These are phyloP conservation scores for Rubroboletus pulcherrimus DNA, from an alignment of 768 basidiomycete species.

Conservation along the genomic window DNA sequence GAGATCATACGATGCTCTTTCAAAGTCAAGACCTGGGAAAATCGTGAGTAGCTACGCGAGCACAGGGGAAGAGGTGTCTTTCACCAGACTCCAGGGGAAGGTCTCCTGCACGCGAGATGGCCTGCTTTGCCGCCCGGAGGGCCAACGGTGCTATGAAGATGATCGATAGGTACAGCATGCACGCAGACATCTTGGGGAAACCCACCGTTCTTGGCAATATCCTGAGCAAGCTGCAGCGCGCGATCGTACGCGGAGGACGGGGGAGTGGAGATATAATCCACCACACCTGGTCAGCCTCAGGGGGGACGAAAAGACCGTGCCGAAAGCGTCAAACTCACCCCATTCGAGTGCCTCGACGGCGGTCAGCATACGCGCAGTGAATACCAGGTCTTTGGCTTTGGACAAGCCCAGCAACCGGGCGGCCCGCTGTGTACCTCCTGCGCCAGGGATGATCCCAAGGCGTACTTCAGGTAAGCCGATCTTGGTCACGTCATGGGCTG, in stretches of 20 bases:
- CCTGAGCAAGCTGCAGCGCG: constrained; percentile 63
- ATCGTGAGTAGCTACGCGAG: background rate
- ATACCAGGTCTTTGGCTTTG: constrained; percentile 84
- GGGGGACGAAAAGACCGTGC: background rate
- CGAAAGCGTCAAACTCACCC: constrained; percentile 41
- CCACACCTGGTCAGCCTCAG: constrained; percentile 52
- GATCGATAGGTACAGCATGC: background rate
- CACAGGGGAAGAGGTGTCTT: background rate
- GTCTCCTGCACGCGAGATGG: constrained; percentile 77
- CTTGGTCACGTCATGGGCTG: constrained; percentile 69
- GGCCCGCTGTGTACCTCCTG: constrained; percentile 83
- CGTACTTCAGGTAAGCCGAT: constrained; percentile 82
- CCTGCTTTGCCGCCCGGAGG: constrained; percentile 82
- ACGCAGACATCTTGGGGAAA: background rate
- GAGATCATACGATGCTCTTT: constrained; percentile 79
- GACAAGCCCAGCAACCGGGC: constrained; percentile 74
- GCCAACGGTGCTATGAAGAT: constrained; percentile 69
- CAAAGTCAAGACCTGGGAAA: constrained; percentile 79
- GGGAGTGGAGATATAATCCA: constrained; percentile 75
- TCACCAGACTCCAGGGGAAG: constrained; percentile 72
- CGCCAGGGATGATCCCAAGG: constrained; percentile 86
- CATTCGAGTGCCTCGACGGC: constrained; percentile 66
- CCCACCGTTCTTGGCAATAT: constrained; percentile 65
- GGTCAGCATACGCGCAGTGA: constrained; percentile 67
- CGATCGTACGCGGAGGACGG: constrained; percentile 61